Percentiles rank a stretch among this genome's conserved stretches.
Conservation (phyloP, 2,329 filamentous ascomycete genomes). For the Colletotrichum sp. region DNA sequence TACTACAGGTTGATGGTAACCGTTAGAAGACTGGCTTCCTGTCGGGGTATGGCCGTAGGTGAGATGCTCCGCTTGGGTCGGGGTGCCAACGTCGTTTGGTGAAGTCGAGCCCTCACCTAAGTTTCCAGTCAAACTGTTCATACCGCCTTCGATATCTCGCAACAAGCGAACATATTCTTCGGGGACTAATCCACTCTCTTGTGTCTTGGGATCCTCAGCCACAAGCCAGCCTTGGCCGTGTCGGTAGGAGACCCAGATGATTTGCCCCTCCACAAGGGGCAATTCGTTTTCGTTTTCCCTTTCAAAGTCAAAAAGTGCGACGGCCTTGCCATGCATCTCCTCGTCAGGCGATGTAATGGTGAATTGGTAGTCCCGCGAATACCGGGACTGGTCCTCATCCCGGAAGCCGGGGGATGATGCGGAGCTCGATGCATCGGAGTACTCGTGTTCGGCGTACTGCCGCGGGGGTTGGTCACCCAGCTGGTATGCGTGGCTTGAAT, state of each 20-base stretch:
- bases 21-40: constrained; percentile 51
- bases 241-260: constrained; percentile 94
- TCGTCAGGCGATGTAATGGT: constrained; percentile 95
- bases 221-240: constrained; percentile 98
- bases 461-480: constrained; percentile 49
- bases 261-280: constrained; percentile 89
- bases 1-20: constrained; percentile 71
- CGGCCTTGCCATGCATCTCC: constrained; percentile 95
- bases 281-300: constrained; percentile 97
- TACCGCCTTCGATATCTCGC: constrained; percentile 90
- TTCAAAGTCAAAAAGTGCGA: constrained; percentile 93
- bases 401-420: constrained; percentile 63
- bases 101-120: constrained; percentile 55
- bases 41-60: constrained; percentile 21
- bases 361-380: constrained; percentile 91
- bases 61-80: constrained; percentile 64
- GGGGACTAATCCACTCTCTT: constrained; percentile 91
- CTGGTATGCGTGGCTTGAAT: constrained; percentile 56
- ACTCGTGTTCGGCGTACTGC: constrained; percentile 53
- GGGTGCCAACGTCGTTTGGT: constrained; percentile 63
- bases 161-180: constrained; percentile 95
- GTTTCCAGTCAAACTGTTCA: constrained; percentile 73
- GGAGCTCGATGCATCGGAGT: constrained; percentile 64
- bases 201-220: constrained; percentile 92
- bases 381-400: constrained; percentile 75